Base-by-base conservation (phyloP, 805 yeast species). In the Saturnispora bothae region DNA sequence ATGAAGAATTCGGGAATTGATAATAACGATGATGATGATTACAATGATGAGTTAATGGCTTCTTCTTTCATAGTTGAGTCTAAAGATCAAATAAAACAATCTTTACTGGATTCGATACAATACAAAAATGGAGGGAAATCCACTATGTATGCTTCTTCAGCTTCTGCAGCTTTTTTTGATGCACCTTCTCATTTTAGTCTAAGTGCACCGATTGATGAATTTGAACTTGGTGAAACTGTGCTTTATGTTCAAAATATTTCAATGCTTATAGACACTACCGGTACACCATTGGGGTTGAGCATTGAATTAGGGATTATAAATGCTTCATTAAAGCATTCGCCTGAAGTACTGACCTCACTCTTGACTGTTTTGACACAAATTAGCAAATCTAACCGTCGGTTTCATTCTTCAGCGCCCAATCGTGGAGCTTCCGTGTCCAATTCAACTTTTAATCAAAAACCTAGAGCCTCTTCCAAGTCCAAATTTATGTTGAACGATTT, bases 91-190 rank as follows among this genome's bases (percentile, higher is more conserved):
- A 54, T 66, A 52, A 55, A 44, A 13, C 40, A 41, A 10, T 56
- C 59, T 2, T 51, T 77, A 40, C 54, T 67, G 53, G 69, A 68
- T 27, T 78, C 85, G 48, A 68, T 73, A 59, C 62, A 76, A 27
- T 78, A 77, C 51, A 78, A 73, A 38, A 76, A 71, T 36, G 81
- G 78, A 7, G n/a, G n/a, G n/a, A 22, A 22, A 10, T 7, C 7
- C 1, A 32, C 49, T 3, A 68, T 83, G 15, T 84, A 82, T 52
- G 76, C 83, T 88, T 83, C 94, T 56, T 94, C 95, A 2, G 29
- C 35, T 15, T 64, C 79, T 9, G 75, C 83, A 0, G 67, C 70
- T 35, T 52, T 73, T 2, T 60, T 67, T 34, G 47, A 47, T 33
- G 48, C 47, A 7, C 22, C 34, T 14, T 39, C 47, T 2, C 32